Conservation (phyloP, 192 early-diverging fungal genomes). For the Geranomyces variabilis region DNA sequence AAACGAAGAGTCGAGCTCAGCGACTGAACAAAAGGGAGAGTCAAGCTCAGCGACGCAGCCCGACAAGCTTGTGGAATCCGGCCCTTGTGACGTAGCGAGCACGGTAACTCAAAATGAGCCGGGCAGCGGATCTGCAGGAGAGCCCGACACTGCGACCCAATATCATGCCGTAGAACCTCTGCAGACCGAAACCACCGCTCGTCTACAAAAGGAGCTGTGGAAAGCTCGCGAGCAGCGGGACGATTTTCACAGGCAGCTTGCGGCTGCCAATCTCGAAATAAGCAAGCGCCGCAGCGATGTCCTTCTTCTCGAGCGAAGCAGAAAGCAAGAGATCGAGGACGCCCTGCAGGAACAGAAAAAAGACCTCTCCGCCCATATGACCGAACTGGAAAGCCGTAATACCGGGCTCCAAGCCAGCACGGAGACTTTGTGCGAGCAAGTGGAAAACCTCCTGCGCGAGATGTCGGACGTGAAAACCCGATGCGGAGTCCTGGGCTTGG, state of each 20-base stretch:
- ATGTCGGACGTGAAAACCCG: neutral
- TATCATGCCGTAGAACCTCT: too few relatives aligned
- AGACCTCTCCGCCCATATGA: neutral
- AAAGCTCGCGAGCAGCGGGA: constrained; percentile 18
- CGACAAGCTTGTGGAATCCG: too few relatives aligned
- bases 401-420: neutral
- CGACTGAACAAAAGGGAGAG: too few relatives aligned
- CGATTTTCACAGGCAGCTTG: neutral
- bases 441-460: neutral
- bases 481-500: constrained; percentile 6
- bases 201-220: constrained; percentile 11
- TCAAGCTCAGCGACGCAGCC: too few relatives aligned
- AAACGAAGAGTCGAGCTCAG: too few relatives aligned
- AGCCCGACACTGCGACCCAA: neutral
- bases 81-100: too few relatives aligned
- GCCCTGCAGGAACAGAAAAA: constrained; percentile 1
- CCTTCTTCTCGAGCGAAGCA: neutral
- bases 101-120: too few relatives aligned
- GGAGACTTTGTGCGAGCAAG: neutral
- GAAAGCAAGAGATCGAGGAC: constrained; percentile 1
- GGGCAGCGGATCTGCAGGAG: neutral
- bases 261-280: neutral
- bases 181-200: neutral
- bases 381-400: neutral
- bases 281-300: constrained; percentile 3